Evolutionary conservation across 805 yeast genomes (phyloP), one percentile per base, ranked within the genome.

Genomic region (Maudiozyma serrabonitensis): DNA sequence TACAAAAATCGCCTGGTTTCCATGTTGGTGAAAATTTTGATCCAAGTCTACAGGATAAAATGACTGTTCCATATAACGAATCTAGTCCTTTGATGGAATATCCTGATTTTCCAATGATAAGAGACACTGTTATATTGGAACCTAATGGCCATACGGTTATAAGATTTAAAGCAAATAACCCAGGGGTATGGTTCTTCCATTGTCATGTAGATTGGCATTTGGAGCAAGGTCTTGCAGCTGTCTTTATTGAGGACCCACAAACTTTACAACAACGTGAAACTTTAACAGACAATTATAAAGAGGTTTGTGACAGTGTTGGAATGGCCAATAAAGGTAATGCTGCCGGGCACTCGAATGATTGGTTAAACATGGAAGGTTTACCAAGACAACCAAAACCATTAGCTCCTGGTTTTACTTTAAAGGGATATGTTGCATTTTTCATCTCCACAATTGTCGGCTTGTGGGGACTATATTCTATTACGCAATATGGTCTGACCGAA

Each of bases 151-250:
- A 80, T 63, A 65, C 81, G 46, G 89, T 82, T 16, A 61, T 81
- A 32, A 72, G 96, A 56, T 87, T 87, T 66, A 75, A 71, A 57
- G 88, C 96, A 12, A 80, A 84, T 59, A 89, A 90, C 60, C 96
- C 96, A 2, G 97, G 97, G 50, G 82, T 88, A 25, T 90, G 96
- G 96, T 79, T 84, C 53, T 85, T 89, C 81, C 97, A 89, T 64
- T 89, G 97, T 68, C 95, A 87, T 62, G 78, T 85, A 49, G 91
- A 85, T 60, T 85, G 89, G 84, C 95, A 85, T 68, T 75, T 85
- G 64, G 83, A 80, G 56, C 93, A 85, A 69, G 95, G 95, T 28
- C 72, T 85, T 48, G 90, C 90, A 7, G 71, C 84, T 46, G 78
- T 79, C 1, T 75, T 85, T 37, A 71, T 85, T 41, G 95, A 85